Percentiles rank a stretch among this genome's conserved stretches.
phyloP scores from a whole-genome alignment of 2,329 filamentous ascomycete species.

The Claviceps quebecensis region DNA sequence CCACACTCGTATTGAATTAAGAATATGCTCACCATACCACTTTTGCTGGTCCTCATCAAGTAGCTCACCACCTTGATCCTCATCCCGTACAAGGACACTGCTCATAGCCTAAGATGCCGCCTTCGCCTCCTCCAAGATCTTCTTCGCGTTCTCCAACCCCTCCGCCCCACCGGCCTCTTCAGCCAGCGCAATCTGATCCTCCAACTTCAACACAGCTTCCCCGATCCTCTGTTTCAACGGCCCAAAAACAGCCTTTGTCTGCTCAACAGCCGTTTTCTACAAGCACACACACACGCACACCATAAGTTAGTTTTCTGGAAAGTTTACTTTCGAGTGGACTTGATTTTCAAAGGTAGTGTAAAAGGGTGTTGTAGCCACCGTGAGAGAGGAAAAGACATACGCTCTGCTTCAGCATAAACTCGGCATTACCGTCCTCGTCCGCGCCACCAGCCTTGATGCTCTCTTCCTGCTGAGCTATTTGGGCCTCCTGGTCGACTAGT shows the following conservation, averaged over 20 bases:
- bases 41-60: not conserved
- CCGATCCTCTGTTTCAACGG: slow-evolving; percentile 57
- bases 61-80: not conserved
- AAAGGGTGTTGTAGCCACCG: too few species aligned
- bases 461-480: slow-evolving; percentile 53
- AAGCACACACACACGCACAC: not conserved
- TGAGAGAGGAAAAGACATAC: slow-evolving; percentile 31
- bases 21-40: not conserved
- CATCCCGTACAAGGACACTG: not conserved
- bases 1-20: not conserved
- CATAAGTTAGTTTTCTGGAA: not conserved
- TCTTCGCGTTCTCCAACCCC: slow-evolving; percentile 42
- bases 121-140: slow-evolving; percentile 37
- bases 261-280: slow-evolving; percentile 69
- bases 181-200: slow-evolving; percentile 54
- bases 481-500: slow-evolving; percentile 56
- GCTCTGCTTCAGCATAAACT: slow-evolving; percentile 75
- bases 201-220: slow-evolving; percentile 57
- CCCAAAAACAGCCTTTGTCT: slow-evolving; percentile 74
- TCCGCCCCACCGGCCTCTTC: slow-evolving; percentile 29
- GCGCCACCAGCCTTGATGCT: slow-evolving; percentile 36
- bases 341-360: too few species aligned
- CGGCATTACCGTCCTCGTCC: slow-evolving; percentile 57
- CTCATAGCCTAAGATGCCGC: slow-evolving; percentile 6
- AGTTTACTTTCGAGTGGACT: too few species aligned